Base-by-base conservation (phyloP, 192 early-diverging fungal genomes). In the Oehlia diaphana region DNA sequence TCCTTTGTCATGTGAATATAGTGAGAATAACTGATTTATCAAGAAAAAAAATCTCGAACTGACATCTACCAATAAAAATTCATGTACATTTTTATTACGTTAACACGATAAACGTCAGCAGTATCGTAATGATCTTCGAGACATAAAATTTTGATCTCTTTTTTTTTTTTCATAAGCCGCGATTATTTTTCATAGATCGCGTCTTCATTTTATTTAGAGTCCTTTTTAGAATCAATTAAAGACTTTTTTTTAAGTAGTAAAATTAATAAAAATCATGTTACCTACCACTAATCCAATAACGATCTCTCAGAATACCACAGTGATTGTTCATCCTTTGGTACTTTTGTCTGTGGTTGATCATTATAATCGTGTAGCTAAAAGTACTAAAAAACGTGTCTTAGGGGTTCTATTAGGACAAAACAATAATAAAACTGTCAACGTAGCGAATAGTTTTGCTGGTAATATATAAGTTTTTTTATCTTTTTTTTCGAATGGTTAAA, bases 271-370 rank as follows among this genome's bases (percentile, higher is more conserved):
- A 66, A 67, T 80, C 62, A 80, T 61, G 33, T 83, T 83, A 82
- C 79, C 87, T 68, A 72, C 83, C 28, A 85, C 87, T 37, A 85
- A 86, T 16, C 82, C 85, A 21, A 78, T 71, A 47, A 73, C 87
- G 33, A 81, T 88, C 21, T 83, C 86, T 47, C 81, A 87, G 37
- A 85, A 84, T 53, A 87, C 87, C 49, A 82, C 78, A 63, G 96
- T 99, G 8, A 91, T 95, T 12, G 93, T 99, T 47, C 98, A 99
- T 83, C 98, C 98, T 82, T 90, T 99, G 35, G 98, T 99, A 23
- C 90, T 99, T n/a, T 87, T 99, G 23, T 97, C 96, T n/a, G 97
- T 96, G 4, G 95, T 96, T 33, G 98, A 99, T 87, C 98, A 99
- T 83, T 99, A 97, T 85, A 98, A 99, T 85, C 93, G 98, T 75